phyloP scores from a whole-genome alignment of 176 grass and related monocot species.

The Avena sativa region DNA sequence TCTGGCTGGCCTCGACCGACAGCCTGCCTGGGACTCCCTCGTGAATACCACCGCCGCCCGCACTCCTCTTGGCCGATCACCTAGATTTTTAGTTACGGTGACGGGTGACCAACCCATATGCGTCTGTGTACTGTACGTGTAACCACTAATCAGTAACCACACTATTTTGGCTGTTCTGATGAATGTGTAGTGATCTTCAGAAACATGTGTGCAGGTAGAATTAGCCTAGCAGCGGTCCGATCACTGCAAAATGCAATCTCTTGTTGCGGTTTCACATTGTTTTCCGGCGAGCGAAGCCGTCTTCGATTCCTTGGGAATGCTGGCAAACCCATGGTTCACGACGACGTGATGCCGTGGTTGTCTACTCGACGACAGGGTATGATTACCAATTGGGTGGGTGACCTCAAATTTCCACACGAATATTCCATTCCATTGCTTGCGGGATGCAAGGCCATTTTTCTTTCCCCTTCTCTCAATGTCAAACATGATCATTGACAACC shows the following conservation, averaged over 20 bases:
- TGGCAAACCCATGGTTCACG: neutral
- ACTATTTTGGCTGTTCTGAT: neutral
- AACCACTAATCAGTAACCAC: neutral
- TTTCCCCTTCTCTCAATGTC: neutral
- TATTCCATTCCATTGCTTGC: neutral
- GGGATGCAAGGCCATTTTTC: neutral
- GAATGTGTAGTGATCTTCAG: neutral
- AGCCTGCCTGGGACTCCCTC: no score
- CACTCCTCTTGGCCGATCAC: conserved; percentile 32
- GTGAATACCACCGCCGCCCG: no score
- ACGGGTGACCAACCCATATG: conserved; percentile 31
- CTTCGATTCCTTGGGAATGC: neutral
- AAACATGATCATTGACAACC: neutral
- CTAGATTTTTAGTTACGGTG: conserved; percentile 40
- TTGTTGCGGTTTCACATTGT: neutral
- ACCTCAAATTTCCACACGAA: neutral
- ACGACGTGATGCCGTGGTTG: neutral
- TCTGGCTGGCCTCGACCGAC: neutral
- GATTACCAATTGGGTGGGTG: neutral
- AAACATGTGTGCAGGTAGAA: neutral
- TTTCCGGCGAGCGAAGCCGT: neutral
- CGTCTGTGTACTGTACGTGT: neutral
- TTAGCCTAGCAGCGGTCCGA: neutral
- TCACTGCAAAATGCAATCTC: neutral
- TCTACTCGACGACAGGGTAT: neutral